These are phyloP conservation scores for Phialemoniopsis sp. DNA, from an alignment of 2,329 filamentous ascomycete species.

Conservation along the genomic window DNA sequence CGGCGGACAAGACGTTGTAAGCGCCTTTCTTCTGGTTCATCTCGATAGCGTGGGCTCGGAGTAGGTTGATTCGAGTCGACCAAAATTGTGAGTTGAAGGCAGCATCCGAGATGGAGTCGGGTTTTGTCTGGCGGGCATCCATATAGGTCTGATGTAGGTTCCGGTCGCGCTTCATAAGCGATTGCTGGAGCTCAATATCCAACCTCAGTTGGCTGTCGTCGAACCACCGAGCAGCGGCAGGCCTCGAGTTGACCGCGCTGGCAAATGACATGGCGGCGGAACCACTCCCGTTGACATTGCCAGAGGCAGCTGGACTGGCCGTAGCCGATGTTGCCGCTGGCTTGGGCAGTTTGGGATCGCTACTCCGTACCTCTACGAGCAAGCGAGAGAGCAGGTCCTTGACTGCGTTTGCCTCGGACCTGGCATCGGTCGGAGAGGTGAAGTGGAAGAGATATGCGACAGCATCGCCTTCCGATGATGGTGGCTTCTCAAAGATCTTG, in stretches of 20 bases:
- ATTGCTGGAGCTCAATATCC: slow-evolving; percentile 82
- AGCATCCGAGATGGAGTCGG: slow-evolving; percentile 72
- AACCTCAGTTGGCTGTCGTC: slow-evolving; percentile 74
- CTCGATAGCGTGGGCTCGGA: slow-evolving; percentile 89
- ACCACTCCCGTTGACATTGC: slow-evolving; percentile 24
- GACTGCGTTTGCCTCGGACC: slow-evolving; percentile 78
- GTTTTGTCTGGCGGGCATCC: slow-evolving; percentile 78
- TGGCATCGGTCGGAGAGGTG: slow-evolving; percentile 70
- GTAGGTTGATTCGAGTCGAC: slow-evolving; percentile 79
- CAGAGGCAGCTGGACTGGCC: slow-evolving; percentile 1
- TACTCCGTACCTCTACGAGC: slow-evolving; percentile 65
- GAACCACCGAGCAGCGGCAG: slow-evolving; percentile 63
- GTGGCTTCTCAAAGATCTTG: slow-evolving; percentile 76
- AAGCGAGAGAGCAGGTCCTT: slow-evolving; percentile 76
- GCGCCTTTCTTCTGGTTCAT: slow-evolving; percentile 79
- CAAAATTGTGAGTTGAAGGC: slow-evolving; percentile 93
- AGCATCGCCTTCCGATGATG: slow-evolving; percentile 49
- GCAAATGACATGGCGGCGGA: slow-evolving; percentile 77
- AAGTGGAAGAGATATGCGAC: slow-evolving; percentile 84
- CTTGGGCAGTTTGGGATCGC: slow-evolving; percentile 46
- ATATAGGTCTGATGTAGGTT: slow-evolving; percentile 79
- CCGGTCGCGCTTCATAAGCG: slow-evolving; percentile 76
- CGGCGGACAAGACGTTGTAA: slow-evolving; percentile 88
- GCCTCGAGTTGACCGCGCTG: slow-evolving; percentile 56
- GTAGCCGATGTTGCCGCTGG: slow-evolving; percentile 30